Conservation (phyloP, 2,329 filamentous ascomycete species). For the Bipolaris cookei region DNA sequence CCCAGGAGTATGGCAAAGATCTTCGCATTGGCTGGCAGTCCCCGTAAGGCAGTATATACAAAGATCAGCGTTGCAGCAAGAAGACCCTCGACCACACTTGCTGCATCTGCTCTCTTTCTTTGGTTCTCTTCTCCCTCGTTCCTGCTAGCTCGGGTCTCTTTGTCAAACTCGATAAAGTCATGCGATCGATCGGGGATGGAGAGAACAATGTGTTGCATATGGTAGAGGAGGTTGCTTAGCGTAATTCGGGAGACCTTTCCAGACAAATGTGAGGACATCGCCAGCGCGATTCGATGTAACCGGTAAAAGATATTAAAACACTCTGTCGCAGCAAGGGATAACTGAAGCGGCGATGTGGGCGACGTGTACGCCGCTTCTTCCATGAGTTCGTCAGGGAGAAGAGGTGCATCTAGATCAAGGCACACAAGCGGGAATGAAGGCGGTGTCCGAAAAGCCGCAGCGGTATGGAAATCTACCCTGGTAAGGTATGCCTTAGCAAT, state of each 20-base stretch:
- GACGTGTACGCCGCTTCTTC: constrained; percentile 32
- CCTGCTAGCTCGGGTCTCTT: background rate
- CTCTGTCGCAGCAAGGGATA: constrained; percentile 26
- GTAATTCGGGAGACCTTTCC: constrained; percentile 18
- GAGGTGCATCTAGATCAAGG: constrained; percentile 25
- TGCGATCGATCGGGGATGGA: constrained; percentile 28
- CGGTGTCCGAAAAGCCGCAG: constrained; percentile 26
- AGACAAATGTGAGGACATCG: constrained; percentile 25
- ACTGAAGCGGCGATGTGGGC: constrained; percentile 30
- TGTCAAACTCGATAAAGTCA: constrained; percentile 23
- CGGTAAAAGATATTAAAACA: constrained; percentile 40
- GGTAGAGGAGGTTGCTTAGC: constrained; percentile 33
- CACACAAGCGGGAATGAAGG: constrained; percentile 28
- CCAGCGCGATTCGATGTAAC: constrained; percentile 32
- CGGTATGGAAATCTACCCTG: constrained; percentile 38
- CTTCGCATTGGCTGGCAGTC: constrained; percentile 28
- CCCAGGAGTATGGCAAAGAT: constrained; percentile 19
- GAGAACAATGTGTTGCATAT: constrained; percentile 29
- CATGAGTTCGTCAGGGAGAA: constrained; percentile 25
- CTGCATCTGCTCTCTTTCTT: constrained; percentile 21
- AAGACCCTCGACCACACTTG: constrained; percentile 26
- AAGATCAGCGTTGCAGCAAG: constrained; percentile 31
- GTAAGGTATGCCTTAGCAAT: background rate
- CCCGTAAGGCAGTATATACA: constrained; percentile 29
- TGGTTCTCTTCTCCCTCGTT: constrained; percentile 5